These are phyloP conservation scores for Delonix regia DNA, from an alignment of 306 rosid genomes.

Conservation along the genomic window DNA sequence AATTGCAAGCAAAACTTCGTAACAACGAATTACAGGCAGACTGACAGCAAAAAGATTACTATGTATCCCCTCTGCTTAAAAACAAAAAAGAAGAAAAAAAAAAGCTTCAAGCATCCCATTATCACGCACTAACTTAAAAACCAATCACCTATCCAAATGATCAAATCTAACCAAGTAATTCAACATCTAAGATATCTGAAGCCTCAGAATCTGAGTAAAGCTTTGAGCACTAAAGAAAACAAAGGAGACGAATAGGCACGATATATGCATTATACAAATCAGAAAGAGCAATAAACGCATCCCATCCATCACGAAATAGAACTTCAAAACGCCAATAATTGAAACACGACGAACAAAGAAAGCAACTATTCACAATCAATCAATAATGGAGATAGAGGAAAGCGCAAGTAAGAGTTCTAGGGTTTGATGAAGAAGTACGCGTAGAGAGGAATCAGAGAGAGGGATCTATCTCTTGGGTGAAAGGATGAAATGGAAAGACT, in stretches of 20 bases:
- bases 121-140: background rate
- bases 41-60: background rate
- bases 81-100: too few relatives aligned
- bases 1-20: slow-evolving; percentile 24
- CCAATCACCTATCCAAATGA: background rate
- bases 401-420: background rate
- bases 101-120: background rate
- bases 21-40: background rate
- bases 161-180: background rate
- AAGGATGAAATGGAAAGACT: background rate
- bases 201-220: background rate
- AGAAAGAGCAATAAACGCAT: background rate
- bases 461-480: background rate
- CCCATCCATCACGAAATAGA: background rate
- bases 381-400: background rate
- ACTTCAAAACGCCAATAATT: background rate
- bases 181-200: background rate
- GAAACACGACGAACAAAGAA: background rate
- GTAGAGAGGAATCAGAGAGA: background rate
- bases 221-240: background rate
- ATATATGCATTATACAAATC: background rate
- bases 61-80: background rate
- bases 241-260: background rate
- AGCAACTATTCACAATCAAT: background rate
- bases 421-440: background rate